These are phyloP conservation scores for Sugiyamaella boreocaroliniensis DNA, from an alignment of 805 yeast species.

Conservation along the genomic window DNA sequence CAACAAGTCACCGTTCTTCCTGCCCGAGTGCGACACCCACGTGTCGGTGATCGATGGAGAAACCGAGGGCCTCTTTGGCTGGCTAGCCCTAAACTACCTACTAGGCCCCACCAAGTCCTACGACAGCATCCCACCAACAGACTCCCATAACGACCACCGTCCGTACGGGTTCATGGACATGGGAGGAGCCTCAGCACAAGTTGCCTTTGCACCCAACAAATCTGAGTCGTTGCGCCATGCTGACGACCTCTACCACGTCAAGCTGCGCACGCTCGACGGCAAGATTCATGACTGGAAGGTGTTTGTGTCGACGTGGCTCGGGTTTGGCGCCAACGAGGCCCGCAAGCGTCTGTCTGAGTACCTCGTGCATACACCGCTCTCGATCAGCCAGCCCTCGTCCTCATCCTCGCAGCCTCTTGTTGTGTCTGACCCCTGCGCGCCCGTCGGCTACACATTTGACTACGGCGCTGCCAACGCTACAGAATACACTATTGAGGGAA, in stretches of 20 bases:
- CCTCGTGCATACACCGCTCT: constrained; percentile 6
- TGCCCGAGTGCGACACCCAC: constrained; percentile 58
- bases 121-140: constrained; percentile 21
- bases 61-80: constrained; percentile 91
- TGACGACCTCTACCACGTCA: constrained; percentile 66
- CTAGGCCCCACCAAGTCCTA: constrained; percentile 47
- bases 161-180: constrained; percentile 95
- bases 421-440: constrained; percentile 71
- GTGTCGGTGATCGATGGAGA: constrained; percentile 89
- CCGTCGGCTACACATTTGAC: constrained; percentile 43
- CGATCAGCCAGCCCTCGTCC: constrained; percentile 4
- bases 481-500: constrained; percentile 47
- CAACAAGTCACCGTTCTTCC: constrained; percentile 47
- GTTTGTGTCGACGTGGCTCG: constrained; percentile 94
- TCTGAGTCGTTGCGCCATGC: constrained; percentile 57
- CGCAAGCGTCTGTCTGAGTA: constrained; percentile 54
- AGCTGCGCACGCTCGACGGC: constrained; percentile 65
- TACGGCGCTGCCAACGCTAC: constrained; percentile 8
- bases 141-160: constrained; percentile 30
- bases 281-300: constrained; percentile 69
- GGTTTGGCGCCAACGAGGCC: constrained; percentile 96
- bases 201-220: constrained; percentile 77
- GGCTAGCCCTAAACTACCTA: constrained; percentile 87
- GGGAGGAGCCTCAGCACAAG: constrained; percentile 98
- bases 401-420: constrained; percentile 25